Base-by-base conservation (phyloP, 2,329 filamentous ascomycete species). In the Myriosclerotinia scirpicola region DNA sequence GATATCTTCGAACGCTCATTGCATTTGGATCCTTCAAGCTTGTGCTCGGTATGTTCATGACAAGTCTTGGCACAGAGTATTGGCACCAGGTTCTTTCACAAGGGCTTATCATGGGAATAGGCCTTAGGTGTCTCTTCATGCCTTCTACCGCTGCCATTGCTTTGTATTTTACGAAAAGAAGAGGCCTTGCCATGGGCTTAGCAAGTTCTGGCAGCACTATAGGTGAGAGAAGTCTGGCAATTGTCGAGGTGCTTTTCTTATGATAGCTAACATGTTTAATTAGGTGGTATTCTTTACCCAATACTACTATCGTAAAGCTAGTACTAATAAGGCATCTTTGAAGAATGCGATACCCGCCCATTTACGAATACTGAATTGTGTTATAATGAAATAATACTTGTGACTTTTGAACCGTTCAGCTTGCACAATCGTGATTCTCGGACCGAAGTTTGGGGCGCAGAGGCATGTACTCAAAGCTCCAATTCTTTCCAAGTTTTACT, bases 21-120 rank as follows among this genome's bases (percentile, higher is more conserved):
- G n/a, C 17, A 11, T 40, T 36, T 26, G 50, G 36, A 20, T 34
- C 4, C 11, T 61, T 63, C 48, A 38, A 54, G 34, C 36, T 54
- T 5, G 34, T 54, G 12, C 54, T 63, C n/a, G 60, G 50, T 6
- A 63, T 63, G 50, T 54, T 63, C n/a, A 63, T 63, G 36, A 63
- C 60, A 5, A 63, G 60, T 34, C 38, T 63, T 9, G 48, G 50
- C 11, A 63, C 20, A 26, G 17, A 54, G n/a, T 54, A 63, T 26
- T 63, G 46, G 36, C 34, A 63, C 14, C 20, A 14, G 7, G 34
- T 54, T 20, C 22, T 63, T 4, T 30, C 50, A 7, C 34, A 54
- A 30, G 34, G n/a, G 2, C 15, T 63, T 20, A 17, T 38, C 9
- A 63, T 54, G 60, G 60, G 60, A 20, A 54, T 63, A 22, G 60